Conservation (phyloP, 257 asterid genomes). For the Plantago major region DNA sequence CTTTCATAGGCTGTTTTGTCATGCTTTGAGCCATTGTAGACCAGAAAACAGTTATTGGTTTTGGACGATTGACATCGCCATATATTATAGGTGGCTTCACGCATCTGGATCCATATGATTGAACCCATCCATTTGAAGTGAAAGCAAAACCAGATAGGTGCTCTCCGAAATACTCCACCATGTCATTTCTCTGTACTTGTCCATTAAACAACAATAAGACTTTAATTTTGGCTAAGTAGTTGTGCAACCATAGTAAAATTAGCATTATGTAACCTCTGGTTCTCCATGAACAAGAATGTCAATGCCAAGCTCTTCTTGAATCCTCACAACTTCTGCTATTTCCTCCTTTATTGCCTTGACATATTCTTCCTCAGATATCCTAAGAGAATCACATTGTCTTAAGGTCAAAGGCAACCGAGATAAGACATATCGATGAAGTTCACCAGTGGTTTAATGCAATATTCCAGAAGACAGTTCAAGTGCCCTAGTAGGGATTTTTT, state of each 20-base stretch:
- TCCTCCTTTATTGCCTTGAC: constrained; percentile 60
- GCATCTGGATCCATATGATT: constrained; percentile 86
- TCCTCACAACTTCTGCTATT: constrained; percentile 55
- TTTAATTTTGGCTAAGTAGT: no score
- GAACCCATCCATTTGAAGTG: constrained; percentile 90
- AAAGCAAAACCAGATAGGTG: constrained; percentile 85
- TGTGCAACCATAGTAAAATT: background rate
- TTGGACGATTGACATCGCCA: constrained; percentile 89
- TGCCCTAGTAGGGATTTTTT: no score
- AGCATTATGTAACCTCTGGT: constrained; percentile 57
- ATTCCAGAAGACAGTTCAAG: no score
- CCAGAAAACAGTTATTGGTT: constrained; percentile 87
- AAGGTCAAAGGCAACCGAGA: no score
- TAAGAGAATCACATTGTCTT: constrained; percentile 19
- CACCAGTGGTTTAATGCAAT: no score
- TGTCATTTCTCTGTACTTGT: constrained; percentile 70
- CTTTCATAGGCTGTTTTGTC: constrained; percentile 86
- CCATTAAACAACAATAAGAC: background rate
- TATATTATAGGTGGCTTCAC: constrained; percentile 92
- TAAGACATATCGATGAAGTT: no score
- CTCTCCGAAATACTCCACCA: constrained; percentile 95
- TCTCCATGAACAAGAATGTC: constrained; percentile 95
- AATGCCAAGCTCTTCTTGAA: constrained; percentile 84
- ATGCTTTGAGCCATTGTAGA: constrained; percentile 72
- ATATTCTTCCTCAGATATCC: constrained; percentile 74